Base-by-base conservation (phyloP, 371 early-diverging fungal species). In the Haplosporangium sp. region DNA sequence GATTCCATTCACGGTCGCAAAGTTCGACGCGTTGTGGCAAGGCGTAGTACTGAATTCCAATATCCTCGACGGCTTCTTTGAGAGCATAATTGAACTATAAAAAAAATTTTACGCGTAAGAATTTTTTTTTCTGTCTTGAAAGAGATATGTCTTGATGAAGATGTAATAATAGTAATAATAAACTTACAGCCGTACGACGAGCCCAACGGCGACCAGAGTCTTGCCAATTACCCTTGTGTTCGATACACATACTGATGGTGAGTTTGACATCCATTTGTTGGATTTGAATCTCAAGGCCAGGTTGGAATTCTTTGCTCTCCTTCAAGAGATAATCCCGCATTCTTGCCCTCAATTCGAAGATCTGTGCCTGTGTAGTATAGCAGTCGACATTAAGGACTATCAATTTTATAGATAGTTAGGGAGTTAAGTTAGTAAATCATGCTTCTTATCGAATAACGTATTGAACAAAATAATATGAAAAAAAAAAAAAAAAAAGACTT, bases 141-240 rank as follows among this genome's bases (percentile, higher is more conserved):
- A 27, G 27, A 27, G 27, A 27, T 27, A 27, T 27, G 27, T 27
- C 27, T 27, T 27, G 27, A 27, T 27, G 27, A 27, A 27, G 27
- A 27, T 27, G 27, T 27, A 27, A 27, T 27, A 27, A 27, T 27
- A 27, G n/a, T 52, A 39, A 38, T 1, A 9, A 20, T 19, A 4
- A 35, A 37, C 69, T 40, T 74, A 74, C 74, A 45, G 78, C 70
- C 15, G 87, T 91, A 42, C 90, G 84, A 39, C 93, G 85, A 47
- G 87, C 85, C 84, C 87, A 90, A 1, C 92, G 87, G 64, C 89
- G 88, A 35, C 88, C 89, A 10, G 88, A 86, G 66, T 93, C 93
- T 65, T 92, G 92, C 93, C 93, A 94, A 60, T 94, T 95, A 20
- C 91, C 88, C 76, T 90, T 92, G 72, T 93, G 91, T 57, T 89